Conservation (phyloP, 2,329 filamentous ascomycete species). For the Talaromyces sp. region DNA sequence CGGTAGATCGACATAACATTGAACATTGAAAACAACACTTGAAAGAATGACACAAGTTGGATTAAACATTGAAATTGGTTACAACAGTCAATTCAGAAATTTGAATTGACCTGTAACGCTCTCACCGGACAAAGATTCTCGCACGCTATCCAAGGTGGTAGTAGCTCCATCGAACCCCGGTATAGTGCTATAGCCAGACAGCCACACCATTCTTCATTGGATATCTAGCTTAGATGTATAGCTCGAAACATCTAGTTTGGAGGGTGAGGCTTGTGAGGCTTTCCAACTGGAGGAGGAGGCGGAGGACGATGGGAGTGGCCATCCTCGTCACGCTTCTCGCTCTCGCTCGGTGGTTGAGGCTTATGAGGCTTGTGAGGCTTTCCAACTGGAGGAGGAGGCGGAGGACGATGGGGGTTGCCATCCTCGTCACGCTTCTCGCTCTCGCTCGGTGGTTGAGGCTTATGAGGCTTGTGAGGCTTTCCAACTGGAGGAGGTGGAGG, state of each 20-base stretch:
- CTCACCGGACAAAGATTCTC: neutral
- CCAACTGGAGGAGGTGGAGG: neutral
- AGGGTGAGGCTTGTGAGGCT: neutral
- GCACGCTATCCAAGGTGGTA: neutral
- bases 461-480: too few species aligned
- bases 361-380: too few species aligned
- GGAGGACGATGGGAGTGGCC: neutral
- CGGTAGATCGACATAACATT: too few species aligned
- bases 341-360: too few species aligned
- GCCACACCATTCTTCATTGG: neutral
- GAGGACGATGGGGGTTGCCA: too few species aligned
- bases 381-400: too few species aligned
- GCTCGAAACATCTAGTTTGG: neutral
- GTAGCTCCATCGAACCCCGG: neutral
- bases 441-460: too few species aligned
- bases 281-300: neutral
- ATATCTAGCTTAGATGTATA: neutral
- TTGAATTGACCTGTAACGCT: neutral
- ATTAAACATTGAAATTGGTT: neutral
- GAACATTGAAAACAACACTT: neutral
- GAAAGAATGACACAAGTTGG: neutral
- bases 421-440: too few species aligned
- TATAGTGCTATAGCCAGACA: neutral
- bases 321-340: neutral
- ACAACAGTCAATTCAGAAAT: neutral